Percentiles rank a stretch among this genome's conserved stretches.
Evolutionary conservation across 192 early-diverging fungal genomes (phyloP).

Genomic region (Rhizoclosmatium sp.): DNA sequence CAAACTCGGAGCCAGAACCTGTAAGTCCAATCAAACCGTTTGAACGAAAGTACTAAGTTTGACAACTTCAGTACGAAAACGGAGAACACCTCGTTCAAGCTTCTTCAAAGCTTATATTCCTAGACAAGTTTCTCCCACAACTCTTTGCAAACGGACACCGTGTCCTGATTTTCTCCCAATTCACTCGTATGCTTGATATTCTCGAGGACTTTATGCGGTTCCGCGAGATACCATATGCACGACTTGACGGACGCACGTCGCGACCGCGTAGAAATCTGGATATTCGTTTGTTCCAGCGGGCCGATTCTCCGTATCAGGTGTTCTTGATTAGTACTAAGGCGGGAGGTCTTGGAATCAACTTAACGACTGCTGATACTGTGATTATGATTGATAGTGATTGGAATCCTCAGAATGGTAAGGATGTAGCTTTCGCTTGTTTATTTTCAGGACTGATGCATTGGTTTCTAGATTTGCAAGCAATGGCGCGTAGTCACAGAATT

Average conservation of each 20-base stretch:
- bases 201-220: conserved; percentile 49
- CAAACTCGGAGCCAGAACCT: conserved; percentile 61
- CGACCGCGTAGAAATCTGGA: conserved; percentile 44
- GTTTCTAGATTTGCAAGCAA: conserved; percentile 58
- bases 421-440: neutral
- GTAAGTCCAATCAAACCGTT: conserved; percentile 39
- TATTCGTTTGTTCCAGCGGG: conserved; percentile 44
- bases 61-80: conserved; percentile 52
- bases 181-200: conserved; percentile 60
- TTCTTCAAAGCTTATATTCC: conserved; percentile 72
- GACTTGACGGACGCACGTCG: conserved; percentile 45
- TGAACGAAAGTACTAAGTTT: neutral
- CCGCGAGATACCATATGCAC: conserved; percentile 29
- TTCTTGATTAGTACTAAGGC: conserved; percentile 95
- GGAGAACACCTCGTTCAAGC: conserved; percentile 67
- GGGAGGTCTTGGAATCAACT: conserved; percentile 95
- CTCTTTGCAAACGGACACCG: conserved; percentile 49
- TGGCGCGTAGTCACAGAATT: conserved; percentile 80
- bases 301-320: conserved; percentile 57
- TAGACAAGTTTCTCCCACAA: conserved; percentile 66
- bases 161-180: conserved; percentile 57
- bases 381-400: conserved; percentile 87
- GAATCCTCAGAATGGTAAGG: conserved; percentile 73
- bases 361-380: conserved; percentile 93
- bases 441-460: neutral